Percentiles rank a stretch among this genome's conserved stretches.
Conservation (phyloP, 495 filamentous ascomycete genomes). For the Neurospora terricola region DNA sequence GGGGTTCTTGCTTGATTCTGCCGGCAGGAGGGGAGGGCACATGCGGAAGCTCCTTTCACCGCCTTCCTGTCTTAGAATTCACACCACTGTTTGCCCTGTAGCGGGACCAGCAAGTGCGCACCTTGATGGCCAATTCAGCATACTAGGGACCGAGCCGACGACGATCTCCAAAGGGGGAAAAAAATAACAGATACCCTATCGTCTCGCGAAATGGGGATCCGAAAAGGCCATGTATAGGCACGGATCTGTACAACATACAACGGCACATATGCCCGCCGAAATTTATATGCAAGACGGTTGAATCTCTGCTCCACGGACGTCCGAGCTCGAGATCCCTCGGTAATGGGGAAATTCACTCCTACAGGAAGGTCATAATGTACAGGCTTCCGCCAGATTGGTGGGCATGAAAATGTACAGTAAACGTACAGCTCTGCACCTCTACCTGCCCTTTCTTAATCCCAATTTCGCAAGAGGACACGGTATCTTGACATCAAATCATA, state of each 20-base stretch:
- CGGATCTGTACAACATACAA: background rate
- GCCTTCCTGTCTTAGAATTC: background rate
- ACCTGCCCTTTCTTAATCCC: background rate
- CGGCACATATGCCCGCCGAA: background rate
- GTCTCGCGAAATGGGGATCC: background rate
- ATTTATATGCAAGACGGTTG: background rate
- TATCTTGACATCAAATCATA: background rate
- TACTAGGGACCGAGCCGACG: background rate
- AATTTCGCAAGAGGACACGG: constrained; percentile 1
- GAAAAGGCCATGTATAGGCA: background rate
- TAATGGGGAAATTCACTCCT: background rate
- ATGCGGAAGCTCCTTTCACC: background rate
- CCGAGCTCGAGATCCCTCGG: background rate
- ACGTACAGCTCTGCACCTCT: background rate
- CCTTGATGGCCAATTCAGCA: background rate
- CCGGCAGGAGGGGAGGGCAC: background rate
- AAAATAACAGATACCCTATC: background rate
- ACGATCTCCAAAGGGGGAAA: background rate
- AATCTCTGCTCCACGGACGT: background rate
- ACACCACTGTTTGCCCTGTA: background rate
- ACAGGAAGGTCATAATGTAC: background rate
- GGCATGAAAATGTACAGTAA: background rate
- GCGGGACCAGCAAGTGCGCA: background rate
- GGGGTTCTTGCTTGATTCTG: background rate
- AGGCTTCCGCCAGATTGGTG: background rate